Evolutionary conservation across 129 eudicot species (phyloP), one percentile per base, ranked within the genome.

Genomic region (Pulicaria dysenterica): DNA sequence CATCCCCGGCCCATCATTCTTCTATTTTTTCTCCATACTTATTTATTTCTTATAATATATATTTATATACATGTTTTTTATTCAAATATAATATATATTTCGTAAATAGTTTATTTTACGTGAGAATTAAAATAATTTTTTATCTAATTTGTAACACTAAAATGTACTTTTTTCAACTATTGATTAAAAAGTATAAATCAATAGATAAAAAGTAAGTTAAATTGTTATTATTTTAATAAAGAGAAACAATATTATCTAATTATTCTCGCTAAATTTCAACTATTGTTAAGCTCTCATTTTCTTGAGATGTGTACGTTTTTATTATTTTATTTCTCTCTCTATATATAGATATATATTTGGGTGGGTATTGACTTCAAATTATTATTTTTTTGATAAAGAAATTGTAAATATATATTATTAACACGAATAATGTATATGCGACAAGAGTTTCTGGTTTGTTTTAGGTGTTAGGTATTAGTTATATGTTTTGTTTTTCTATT

Each of bases 361-460:
- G 19, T 58, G 10, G 44, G 49, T 58, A 19, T 73, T 73, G 70
- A 74, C 72, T 63, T 51, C 31, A 12, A 5, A 7, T 40, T 50
- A 5, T 31, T 46, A 15, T 15, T 42, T 4, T n/a, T 17, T n/a
- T 44, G 14, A 8, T 5, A 2, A 31, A 3, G 8, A 56, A 15
- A n/a, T 56, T 55, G 12, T 3, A 65, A 34, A 16, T 44, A 2
- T 57, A 31, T 15, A 69, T 51, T 3, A 1, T n/a, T 0, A 11
- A 34, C 36, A 13, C 43, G 10, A 56, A 56, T 70, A 54, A 70
- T 37, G 2, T 24, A 24, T 7, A 41, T 55, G 31, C 19, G 13
- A 40, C 8, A 38, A 47, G 24, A 48, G 7, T 44, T 11, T 45
- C 17, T 6, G 19, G 45, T 11, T 34, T 6, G 42, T 58, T 12